Base-by-base conservation (phyloP, 2,329 filamentous ascomycete genomes). In the Bipolaris sorokiniana region DNA sequence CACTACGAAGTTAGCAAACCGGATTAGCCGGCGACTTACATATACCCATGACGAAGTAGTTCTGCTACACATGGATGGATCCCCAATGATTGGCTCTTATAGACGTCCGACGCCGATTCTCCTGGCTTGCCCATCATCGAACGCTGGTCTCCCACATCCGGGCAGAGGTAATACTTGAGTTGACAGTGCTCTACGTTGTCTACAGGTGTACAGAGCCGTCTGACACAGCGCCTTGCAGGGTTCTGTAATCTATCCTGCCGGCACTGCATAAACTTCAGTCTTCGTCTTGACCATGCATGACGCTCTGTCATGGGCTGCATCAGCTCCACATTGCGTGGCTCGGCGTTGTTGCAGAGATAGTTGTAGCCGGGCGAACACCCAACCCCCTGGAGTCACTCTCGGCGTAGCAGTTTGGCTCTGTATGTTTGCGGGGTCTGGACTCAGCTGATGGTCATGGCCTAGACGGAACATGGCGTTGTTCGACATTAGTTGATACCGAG, bases 91-190 rank as follows among this genome's bases (percentile, higher is more conserved):
- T 64, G 64, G 66, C 48, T 59, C 26, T 22, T 44, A 11, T 58
- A 54, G 41, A 58, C 15, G 7, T 59, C 42, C 48, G 50, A 59
- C 49, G 51, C 53, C 48, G 44, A 52, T 42, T 18, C 20, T 36
- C 45, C 45, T 51, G 47, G 36, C 48, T 49, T 44, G 40, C 20
- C 31, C 47, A 18, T 18, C 28, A 41, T 48, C 18, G 37, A 48
- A 54, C 47, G 42, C 22, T 26, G 44, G 58, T 36, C 53, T 56
- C 59, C 61, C 59, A 64, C 48, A 59, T 64, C 63, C 51, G 51
- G 42, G 36, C 65, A 59, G 59, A 62, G 44, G 41, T 28, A 36
- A 20, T 11, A 38, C 15, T 31, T 33, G 26, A 22, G 26, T 42
- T 26, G 41, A 33, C 28, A 44, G 7, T 26, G 20, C 40, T 23